Evolutionary conservation across 2,329 filamentous ascomycete species (phyloP).

Genomic region (Scolecobasidium constrictum): DNA sequence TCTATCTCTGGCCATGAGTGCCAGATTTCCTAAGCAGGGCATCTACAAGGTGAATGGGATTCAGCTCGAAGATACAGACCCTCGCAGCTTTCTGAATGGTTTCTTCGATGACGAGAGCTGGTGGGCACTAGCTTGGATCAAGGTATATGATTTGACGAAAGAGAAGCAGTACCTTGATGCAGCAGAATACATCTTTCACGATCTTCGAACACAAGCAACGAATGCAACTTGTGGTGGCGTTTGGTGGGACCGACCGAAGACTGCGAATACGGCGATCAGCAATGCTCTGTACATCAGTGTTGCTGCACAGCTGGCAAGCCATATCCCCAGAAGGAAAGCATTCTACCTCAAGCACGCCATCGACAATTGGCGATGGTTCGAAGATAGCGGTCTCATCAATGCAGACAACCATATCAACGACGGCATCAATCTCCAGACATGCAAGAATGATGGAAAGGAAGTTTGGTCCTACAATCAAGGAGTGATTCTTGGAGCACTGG

Average conservation of each 20-base stretch:
- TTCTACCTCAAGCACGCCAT: constrained; percentile 36
- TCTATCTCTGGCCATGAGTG: background rate
- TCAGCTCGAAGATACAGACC: constrained; percentile 12
- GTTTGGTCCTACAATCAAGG: constrained; percentile 51
- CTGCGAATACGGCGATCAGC: constrained; percentile 42
- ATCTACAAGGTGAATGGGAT: constrained; percentile 17
- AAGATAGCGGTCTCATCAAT: constrained; percentile 36
- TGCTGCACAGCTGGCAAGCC: constrained; percentile 45
- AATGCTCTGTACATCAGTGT: constrained; percentile 47
- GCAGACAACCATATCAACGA: constrained; percentile 41
- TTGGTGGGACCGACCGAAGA: constrained; percentile 35
- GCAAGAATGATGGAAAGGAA: constrained; percentile 38
- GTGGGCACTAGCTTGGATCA: constrained; percentile 42
- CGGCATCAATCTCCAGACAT: constrained; percentile 35
- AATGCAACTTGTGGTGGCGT: constrained; percentile 35
- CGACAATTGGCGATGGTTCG: constrained; percentile 42
- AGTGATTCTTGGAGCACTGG: constrained; percentile 47
- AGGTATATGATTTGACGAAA: constrained; percentile 41
- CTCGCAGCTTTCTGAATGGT: constrained; percentile 26
- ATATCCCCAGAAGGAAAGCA: constrained; percentile 24
- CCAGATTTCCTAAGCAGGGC: background rate
- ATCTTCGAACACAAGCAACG: constrained; percentile 31
- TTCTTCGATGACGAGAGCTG: constrained; percentile 44
- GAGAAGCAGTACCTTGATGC: constrained; percentile 33
- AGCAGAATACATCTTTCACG: constrained; percentile 38